Conservation (phyloP, 805 yeast species). For the Zygoascus ofunaensis region DNA sequence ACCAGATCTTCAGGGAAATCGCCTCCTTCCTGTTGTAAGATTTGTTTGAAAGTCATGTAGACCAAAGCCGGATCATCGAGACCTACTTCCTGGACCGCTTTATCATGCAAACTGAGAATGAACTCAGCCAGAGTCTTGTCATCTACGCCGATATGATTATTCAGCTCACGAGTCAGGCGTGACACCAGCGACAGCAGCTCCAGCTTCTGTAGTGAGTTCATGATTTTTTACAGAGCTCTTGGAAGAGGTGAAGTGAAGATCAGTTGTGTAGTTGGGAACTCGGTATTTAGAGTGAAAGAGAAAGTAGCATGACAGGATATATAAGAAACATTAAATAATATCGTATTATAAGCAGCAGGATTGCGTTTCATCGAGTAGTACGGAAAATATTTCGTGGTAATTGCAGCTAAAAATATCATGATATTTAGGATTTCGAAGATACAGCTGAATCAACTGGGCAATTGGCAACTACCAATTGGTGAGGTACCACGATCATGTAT, state of each 20-base stretch:
- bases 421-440: too few species aligned
- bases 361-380: background rate
- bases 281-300: background rate
- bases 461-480: too few species aligned
- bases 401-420: too few species aligned
- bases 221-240: background rate
- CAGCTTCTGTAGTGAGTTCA: conserved; percentile 26
- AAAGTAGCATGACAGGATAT: background rate
- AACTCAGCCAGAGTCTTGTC: conserved; percentile 42
- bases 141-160: conserved; percentile 30
- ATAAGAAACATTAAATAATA: too few species aligned
- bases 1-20: conserved; percentile 30
- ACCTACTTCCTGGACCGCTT: conserved; percentile 5
- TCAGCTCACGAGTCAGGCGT: conserved; percentile 26
- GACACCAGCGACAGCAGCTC: conserved; percentile 28
- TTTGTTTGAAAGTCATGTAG: conserved; percentile 29
- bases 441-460: too few species aligned
- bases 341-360: background rate
- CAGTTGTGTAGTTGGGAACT: background rate
- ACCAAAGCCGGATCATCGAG: background rate
- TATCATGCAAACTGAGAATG: conserved; percentile 32
- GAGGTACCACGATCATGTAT: too few species aligned
- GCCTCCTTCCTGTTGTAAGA: conserved; percentile 37
- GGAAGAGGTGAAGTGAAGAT: too few species aligned
- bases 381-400: background rate